Base-by-base conservation (phyloP, 495 filamentous ascomycete genomes). In the Delitschia confertaspora region DNA sequence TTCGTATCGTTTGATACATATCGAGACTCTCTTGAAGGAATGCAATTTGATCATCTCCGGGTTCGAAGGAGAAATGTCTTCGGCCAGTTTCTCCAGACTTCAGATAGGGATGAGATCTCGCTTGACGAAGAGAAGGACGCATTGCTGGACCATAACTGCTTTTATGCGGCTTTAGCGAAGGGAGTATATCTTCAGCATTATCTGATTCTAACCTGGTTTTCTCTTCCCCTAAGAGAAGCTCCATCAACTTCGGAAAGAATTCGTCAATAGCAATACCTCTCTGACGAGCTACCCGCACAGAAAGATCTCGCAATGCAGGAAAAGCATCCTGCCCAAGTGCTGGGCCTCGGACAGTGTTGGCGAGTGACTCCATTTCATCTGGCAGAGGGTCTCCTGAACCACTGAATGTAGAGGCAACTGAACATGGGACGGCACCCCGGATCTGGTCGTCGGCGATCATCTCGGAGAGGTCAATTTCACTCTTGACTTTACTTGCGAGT, bases 11-110 rank as follows among this genome's bases (percentile, higher is more conserved):
- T 16, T 24, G 16, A 37, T 27, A 21, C 1, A 19, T 23, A 3
- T 25, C 37, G 14, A 47, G 23, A 3, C 19, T 38, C 11, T 32
- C 42, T 10, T 50, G 30, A 3, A 39, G 20, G 3, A 35, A 16
- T 18, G 19, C 17, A 10, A 42, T 35, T 35, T 56, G 30, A 30
- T 56, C 59, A 13, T 64, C 58, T 23, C 59, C 61, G 8, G 49
- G 37, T 18, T 57, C 55, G 35, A 65, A 62, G 4, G 60, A 61
- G 45, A 63, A 59, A 24, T 54, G 47, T 26, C 56, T 36, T 6
- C 42, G 47, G 3, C 31, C 33, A 8, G 24, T 35, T 18, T 33
- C 34, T 10, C 42, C 42, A 8, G 45, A 43, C 13, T 20, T 32
- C 7, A 48, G 29, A 20, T 20, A 22, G 21, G 44, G 38, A 7